Percentiles rank a stretch among this genome's conserved stretches.
These are phyloP conservation scores for Lippia alba DNA, from an alignment of 305 asterid species.

Conservation along the genomic window DNA sequence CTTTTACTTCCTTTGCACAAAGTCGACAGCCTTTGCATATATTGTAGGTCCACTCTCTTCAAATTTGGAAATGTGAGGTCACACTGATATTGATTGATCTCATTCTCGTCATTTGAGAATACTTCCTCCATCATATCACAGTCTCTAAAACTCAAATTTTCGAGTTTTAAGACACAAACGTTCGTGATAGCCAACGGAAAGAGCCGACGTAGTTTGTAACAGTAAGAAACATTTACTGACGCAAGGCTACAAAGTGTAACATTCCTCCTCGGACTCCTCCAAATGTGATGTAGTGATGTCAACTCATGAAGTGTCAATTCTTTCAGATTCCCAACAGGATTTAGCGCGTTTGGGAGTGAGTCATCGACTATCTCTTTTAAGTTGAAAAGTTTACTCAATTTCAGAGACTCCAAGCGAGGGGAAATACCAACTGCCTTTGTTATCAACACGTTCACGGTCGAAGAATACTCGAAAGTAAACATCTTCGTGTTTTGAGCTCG, in stretches of 20 bases:
- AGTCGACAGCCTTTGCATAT: too few relatives aligned
- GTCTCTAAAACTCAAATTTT: neutral
- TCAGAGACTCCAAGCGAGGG: too few relatives aligned
- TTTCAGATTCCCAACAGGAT: too few relatives aligned
- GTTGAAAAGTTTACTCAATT: too few relatives aligned
- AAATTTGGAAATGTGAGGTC: neutral
- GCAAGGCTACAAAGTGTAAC: neutral
- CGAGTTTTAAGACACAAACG: neutral
- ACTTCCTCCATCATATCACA: neutral
- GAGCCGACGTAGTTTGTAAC: neutral
- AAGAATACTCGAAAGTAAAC: neutral
- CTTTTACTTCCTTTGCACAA: too few relatives aligned
- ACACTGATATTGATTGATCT: neutral
- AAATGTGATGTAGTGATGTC: too few relatives aligned
- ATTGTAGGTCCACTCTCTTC: too few relatives aligned
- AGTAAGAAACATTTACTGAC: too few relatives aligned
- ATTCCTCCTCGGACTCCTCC: too few relatives aligned
- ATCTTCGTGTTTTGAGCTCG: neutral
- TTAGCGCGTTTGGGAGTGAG: neutral
- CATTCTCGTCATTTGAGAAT: neutral
- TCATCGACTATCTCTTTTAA: too few relatives aligned
- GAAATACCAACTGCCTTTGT: neutral
- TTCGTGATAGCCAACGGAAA: neutral
- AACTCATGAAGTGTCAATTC: too few relatives aligned
- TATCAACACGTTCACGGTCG: neutral